These are phyloP conservation scores for Byssoonygena ceratinophila DNA, from an alignment of 2,329 filamentous ascomycete species.

Conservation along the genomic window DNA sequence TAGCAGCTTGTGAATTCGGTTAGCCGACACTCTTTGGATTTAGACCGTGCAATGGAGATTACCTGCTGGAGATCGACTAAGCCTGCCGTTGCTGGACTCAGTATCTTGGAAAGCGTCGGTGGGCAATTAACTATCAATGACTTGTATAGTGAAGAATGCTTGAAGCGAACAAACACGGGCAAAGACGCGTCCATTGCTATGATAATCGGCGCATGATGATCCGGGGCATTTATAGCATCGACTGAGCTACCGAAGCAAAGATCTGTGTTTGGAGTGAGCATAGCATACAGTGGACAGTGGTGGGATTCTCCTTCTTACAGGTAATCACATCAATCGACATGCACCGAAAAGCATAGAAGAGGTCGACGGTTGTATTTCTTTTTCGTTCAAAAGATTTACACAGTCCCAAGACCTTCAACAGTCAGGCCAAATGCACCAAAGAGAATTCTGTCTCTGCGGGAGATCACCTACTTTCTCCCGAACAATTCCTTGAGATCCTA, in stretches of 20 bases:
- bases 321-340: slow-evolving; percentile 20
- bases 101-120: slow-evolving; percentile 27
- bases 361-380: background rate
- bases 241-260: slow-evolving; percentile 21
- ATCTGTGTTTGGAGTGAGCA: background rate
- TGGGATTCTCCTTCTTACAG: background rate
- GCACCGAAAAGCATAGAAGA: slow-evolving; percentile 7
- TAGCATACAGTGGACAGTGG: background rate
- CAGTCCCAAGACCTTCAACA: background rate
- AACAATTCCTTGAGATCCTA: slow-evolving; percentile 17
- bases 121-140: slow-evolving; percentile 31
- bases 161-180: slow-evolving; percentile 18
- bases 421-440: background rate
- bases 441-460: background rate
- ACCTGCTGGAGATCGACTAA: slow-evolving; percentile 32
- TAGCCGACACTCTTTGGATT: background rate
- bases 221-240: slow-evolving; percentile 18
- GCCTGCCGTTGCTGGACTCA: slow-evolving; percentile 30
- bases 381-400: slow-evolving; percentile 6
- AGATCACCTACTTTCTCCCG: slow-evolving; percentile 15
- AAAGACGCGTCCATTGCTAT: slow-evolving; percentile 20
- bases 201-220: slow-evolving; percentile 20
- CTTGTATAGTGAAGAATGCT: slow-evolving; percentile 25
- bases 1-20: background rate
- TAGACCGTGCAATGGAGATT: slow-evolving; percentile 11